Percentiles rank a stretch among this genome's conserved stretches.
phyloP scores from a whole-genome alignment of 2,329 filamentous ascomycete genomes.

The Fulvia fulva region DNA sequence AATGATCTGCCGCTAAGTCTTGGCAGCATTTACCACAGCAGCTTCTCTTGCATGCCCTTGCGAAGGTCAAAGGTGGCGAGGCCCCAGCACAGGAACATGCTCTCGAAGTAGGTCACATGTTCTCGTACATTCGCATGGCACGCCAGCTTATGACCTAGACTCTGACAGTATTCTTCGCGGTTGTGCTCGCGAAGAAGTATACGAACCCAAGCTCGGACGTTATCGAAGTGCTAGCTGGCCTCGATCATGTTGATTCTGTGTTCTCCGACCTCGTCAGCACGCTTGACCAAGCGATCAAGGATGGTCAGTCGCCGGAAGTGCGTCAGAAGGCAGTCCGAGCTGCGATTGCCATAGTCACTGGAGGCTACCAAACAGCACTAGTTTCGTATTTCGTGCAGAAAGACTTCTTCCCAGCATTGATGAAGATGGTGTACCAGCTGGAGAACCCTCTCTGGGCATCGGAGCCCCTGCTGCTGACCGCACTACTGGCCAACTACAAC shows the following conservation, averaged over 20 bases:
- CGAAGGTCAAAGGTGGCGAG: conserved; percentile 58
- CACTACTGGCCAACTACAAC: conserved; percentile 93
- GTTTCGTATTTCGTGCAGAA: conserved; percentile 92
- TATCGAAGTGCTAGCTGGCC: conserved; percentile 80
- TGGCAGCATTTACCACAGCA: conserved; percentile 63
- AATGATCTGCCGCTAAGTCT: conserved; percentile 1
- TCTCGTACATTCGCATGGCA: conserved; percentile 7
- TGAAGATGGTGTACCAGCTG: conserved; percentile 87
- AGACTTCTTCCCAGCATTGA: conserved; percentile 88
- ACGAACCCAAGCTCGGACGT: conserved; percentile 94
- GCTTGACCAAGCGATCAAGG: conserved; percentile 78
- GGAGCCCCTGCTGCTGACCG: conserved; percentile 76
- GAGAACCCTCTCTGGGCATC: conserved; percentile 58
- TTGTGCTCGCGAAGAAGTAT: conserved; percentile 82
- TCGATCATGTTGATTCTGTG: conserved; percentile 80
- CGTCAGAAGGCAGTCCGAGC: conserved; percentile 77
- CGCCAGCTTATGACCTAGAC: conserved; percentile 61
- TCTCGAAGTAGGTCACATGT: conserved; percentile 65
- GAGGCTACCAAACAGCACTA: conserved; percentile 92
- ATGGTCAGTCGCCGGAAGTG: conserved; percentile 64
- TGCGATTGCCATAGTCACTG: conserved; percentile 77
- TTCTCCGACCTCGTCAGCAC: conserved; percentile 85
- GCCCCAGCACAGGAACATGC: conserved; percentile 69
- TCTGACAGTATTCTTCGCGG: conserved; percentile 79
- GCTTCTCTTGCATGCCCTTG: conserved; percentile 71